These are phyloP conservation scores for Verticillium zaregamsianum DNA, from an alignment of 2,329 filamentous ascomycete species.

Conservation along the genomic window DNA sequence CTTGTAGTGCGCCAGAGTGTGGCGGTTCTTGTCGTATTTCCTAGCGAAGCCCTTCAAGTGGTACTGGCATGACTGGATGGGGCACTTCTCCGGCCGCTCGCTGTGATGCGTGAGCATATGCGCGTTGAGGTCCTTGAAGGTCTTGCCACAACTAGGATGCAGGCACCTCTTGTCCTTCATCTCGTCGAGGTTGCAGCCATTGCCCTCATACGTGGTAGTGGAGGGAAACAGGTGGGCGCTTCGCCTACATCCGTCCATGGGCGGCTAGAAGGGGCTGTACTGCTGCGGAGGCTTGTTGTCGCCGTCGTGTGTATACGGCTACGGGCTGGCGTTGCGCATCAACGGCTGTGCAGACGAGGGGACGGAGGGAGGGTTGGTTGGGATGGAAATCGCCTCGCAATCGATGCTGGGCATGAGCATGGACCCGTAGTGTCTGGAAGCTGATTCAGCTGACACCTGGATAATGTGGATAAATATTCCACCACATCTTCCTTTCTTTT, in stretches of 20 bases:
- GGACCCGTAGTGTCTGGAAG: too few relatives aligned
- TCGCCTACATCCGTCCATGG: conserved; percentile 52
- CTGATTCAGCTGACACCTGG: too few relatives aligned
- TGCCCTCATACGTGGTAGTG: conserved; percentile 48
- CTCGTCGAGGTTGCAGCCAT: conserved; percentile 58
- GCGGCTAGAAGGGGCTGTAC: conserved; percentile 51
- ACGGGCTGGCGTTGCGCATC: conserved; percentile 53
- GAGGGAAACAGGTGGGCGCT: conserved; percentile 64
- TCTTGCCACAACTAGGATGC: conserved; percentile 76
- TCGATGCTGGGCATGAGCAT: conserved; percentile 48
- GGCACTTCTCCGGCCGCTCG: conserved; percentile 90
- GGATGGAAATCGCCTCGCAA: conserved; percentile 44
- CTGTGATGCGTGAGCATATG: conserved; percentile 93
- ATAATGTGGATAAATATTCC: too few relatives aligned
- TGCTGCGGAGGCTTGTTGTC: conserved; percentile 52
- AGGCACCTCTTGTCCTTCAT: conserved; percentile 72
- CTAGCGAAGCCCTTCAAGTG: conserved; percentile 87
- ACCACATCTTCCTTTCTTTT: too few relatives aligned
- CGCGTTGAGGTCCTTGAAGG: conserved; percentile 88
- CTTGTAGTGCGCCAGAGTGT: conserved; percentile 94
- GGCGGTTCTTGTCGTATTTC: conserved; percentile 95
- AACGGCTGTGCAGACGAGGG: conserved; percentile 48
- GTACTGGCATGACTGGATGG: conserved; percentile 88
- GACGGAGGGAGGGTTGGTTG: conserved; percentile 62
- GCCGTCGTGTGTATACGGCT: conserved; percentile 60